A percentile compares a stretch with the other conserved stretches of the same genome.
Evolutionary conservation across 257 asterid genomes (phyloP).

Genomic region (Lavandula angustifolia): DNA sequence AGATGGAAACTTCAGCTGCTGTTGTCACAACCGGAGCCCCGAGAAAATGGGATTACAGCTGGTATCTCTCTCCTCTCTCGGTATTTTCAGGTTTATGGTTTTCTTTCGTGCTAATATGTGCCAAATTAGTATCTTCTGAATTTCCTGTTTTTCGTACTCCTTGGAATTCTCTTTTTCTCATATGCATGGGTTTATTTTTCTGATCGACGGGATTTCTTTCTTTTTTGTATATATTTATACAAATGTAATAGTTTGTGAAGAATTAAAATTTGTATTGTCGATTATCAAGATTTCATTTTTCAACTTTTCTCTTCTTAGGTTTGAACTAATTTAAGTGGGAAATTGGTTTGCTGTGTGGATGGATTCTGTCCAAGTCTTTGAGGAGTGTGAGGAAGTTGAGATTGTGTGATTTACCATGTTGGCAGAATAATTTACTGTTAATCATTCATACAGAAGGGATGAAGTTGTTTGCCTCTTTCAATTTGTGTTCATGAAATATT

Average conservation of each 20-base stretch:
- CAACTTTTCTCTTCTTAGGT: background rate
- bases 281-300: background rate
- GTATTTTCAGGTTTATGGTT: background rate
- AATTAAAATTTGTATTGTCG: background rate
- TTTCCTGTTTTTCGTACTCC: background rate
- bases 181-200: background rate
- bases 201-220: background rate
- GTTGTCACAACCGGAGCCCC: slow-evolving; percentile 33
- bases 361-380: slow-evolving; percentile 4
- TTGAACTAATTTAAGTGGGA: background rate
- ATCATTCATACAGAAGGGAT: background rate
- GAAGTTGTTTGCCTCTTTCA: background rate
- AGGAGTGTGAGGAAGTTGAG: slow-evolving; percentile 6
- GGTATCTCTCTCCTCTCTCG: slow-evolving; percentile 36
- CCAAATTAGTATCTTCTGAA: background rate
- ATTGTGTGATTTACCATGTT: background rate
- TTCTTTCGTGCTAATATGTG: background rate
- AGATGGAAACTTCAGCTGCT: slow-evolving; percentile 38
- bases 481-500: background rate
- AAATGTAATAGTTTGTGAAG: background rate
- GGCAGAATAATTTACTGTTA: background rate
- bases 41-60: slow-evolving; percentile 65
- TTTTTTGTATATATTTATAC: no score
- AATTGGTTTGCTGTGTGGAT: background rate
- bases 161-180: background rate